phyloP scores from a whole-genome alignment of 225 moss, liverwort and hornwort species.

The Pseudoscleropodium purum region DNA sequence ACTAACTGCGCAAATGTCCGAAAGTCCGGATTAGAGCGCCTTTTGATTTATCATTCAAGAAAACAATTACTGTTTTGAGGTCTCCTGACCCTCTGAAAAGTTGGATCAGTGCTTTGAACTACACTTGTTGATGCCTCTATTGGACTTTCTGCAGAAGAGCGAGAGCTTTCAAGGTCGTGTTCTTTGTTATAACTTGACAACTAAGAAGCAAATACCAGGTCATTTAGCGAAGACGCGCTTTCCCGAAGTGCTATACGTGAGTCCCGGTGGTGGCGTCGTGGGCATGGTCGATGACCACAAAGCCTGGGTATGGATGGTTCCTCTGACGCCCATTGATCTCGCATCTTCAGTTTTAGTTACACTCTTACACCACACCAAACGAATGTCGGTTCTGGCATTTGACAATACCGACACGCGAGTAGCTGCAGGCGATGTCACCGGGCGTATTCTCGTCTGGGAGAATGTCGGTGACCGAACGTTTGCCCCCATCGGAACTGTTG shows the following conservation, averaged over 20 bases:
- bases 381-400: conserved; percentile 40
- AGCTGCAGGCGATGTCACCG: conserved; percentile 67
- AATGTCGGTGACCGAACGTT: conserved; percentile 73
- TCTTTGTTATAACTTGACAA: conserved; percentile 45
- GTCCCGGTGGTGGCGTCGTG: conserved; percentile 57
- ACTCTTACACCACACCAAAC: conserved; percentile 58
- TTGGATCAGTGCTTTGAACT: neutral
- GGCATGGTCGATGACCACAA: conserved; percentile 51
- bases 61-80: neutral
- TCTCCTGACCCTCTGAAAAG: neutral
- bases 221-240: conserved; percentile 43
- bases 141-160: neutral
- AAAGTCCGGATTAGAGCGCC: neutral
- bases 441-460: conserved; percentile 84
- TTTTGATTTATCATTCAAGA: neutral
- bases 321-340: conserved; percentile 1
- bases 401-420: conserved; percentile 58
- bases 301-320: conserved; percentile 72
- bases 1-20: neutral
- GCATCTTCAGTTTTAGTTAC: conserved; percentile 7
- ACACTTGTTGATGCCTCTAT: neutral
- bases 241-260: conserved; percentile 35
- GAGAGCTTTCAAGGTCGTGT: conserved; percentile 24
- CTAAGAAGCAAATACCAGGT: conserved; percentile 31
- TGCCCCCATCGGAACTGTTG: neutral